Evolutionary conservation across 1,139 yeast genomes (phyloP).

Genomic region (Taphrina wiesneri): DNA sequence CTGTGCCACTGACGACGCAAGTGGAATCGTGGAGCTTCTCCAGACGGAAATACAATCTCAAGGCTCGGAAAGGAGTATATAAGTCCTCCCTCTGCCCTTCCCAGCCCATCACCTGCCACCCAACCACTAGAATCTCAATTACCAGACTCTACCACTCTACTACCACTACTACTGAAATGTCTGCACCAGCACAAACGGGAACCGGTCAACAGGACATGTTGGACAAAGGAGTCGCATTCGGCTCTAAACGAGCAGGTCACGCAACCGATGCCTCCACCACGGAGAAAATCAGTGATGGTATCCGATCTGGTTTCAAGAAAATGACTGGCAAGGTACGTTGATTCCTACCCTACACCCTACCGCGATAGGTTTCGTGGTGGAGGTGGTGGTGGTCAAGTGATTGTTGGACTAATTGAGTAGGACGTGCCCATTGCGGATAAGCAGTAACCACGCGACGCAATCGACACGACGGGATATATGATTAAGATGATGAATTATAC

Average conservation of each 20-base stretch:
- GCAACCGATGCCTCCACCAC: conserved; percentile 32
- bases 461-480: background rate
- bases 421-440: conserved; percentile 30
- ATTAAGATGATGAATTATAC: background rate
- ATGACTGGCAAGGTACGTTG: conserved; percentile 31
- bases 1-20: conserved; percentile 8
- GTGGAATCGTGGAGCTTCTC: background rate
- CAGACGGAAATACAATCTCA: background rate
- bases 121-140: no score
- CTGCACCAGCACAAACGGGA: conserved; percentile 18
- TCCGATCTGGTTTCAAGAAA: conserved; percentile 34
- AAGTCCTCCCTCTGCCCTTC: no score
- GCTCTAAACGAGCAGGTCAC: conserved; percentile 28
- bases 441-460: conserved; percentile 12
- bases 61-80: no score
- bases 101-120: no score
- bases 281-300: conserved; percentile 34
- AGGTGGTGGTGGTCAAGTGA: no score
- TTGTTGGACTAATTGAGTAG: background rate
- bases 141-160: background rate
- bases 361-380: no score
- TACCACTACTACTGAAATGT: background rate
- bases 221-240: conserved; percentile 26
- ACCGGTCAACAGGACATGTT: conserved; percentile 32
- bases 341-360: background rate